These are phyloP conservation scores for Pseudogymnoascus sp. DNA, from an alignment of 2,329 filamentous ascomycete species.

Conservation along the genomic window DNA sequence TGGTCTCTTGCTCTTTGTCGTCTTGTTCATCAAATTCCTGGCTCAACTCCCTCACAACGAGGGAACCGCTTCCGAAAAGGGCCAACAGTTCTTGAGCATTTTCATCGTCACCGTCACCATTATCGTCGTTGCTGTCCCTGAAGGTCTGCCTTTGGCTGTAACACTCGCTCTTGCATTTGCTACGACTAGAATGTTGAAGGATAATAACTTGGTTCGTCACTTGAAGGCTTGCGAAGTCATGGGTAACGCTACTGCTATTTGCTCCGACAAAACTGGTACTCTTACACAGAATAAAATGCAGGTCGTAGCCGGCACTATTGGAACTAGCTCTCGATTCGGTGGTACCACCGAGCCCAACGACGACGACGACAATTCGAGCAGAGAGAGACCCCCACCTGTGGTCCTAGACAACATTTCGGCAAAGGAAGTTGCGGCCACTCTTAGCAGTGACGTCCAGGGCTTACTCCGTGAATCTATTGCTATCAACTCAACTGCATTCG, in stretches of 20 bases:
- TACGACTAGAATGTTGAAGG: constrained; percentile 60
- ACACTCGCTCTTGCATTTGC: constrained; percentile 63
- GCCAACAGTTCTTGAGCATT: constrained; percentile 54
- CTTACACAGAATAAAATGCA: constrained; percentile 72
- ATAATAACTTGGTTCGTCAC: constrained; percentile 64
- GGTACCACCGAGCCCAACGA: constrained; percentile 27
- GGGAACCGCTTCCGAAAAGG: constrained; percentile 47
- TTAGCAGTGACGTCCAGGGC: constrained; percentile 22
- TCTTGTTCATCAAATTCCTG: constrained; percentile 72
- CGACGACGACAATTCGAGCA: constrained; percentile 19
- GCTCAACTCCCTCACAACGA: constrained; percentile 50
- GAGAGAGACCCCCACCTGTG: constrained; percentile 13
- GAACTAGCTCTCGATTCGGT: constrained; percentile 50
- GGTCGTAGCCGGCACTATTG: constrained; percentile 65
- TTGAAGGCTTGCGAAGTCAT: constrained; percentile 64
- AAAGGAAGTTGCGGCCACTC: constrained; percentile 22
- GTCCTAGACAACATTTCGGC: constrained; percentile 22
- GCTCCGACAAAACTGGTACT: constrained; percentile 74
- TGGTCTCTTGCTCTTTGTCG: constrained; percentile 68
- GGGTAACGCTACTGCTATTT: constrained; percentile 68
- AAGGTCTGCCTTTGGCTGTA: constrained; percentile 60
- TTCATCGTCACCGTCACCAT: constrained; percentile 61
- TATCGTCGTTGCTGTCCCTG: constrained; percentile 62
- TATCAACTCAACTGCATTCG: constrained; percentile 65
- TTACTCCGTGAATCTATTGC: constrained; percentile 58